A percentile compares a stretch with the other conserved stretches of the same genome.
Evolutionary conservation across 176 grass and related monocot species (phyloP).

Genomic region (Eragrostis nindensis): DNA sequence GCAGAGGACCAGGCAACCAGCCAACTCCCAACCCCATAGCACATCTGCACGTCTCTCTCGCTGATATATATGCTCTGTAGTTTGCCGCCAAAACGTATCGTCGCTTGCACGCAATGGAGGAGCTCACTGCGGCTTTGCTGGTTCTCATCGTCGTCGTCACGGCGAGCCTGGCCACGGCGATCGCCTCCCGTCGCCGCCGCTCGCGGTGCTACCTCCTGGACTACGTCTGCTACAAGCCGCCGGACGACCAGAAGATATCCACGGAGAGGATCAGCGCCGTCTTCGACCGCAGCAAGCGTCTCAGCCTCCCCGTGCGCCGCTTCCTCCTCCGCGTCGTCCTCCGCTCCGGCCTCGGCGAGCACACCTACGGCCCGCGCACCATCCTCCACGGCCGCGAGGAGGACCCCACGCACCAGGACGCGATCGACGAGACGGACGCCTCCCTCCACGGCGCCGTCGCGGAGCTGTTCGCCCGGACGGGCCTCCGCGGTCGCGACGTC

Average conservation of each 20-base stretch:
- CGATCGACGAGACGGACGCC: slow-evolving; percentile 58
- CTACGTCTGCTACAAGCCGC: slow-evolving; percentile 60
- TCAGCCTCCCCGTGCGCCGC: slow-evolving; percentile 28
- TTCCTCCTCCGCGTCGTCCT: slow-evolving; percentile 61
- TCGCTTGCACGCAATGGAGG: too few species aligned
- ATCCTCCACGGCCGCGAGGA: slow-evolving; percentile 41
- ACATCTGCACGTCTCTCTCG: too few species aligned
- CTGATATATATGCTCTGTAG: too few species aligned
- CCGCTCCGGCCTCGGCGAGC: slow-evolving; percentile 64
- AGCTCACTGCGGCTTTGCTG: too few species aligned
- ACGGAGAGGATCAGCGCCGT: slow-evolving; percentile 33
- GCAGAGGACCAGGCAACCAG: too few species aligned
- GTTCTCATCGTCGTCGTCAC: too few species aligned
- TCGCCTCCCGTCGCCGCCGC: not conserved
- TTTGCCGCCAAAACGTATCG: too few species aligned
- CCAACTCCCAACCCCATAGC: too few species aligned
- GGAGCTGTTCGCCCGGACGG: too few species aligned
- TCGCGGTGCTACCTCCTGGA: slow-evolving; percentile 66
- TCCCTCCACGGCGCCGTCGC: slow-evolving; percentile 36
- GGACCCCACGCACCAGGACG: slow-evolving; percentile 44
- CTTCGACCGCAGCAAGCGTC: slow-evolving; percentile 35
- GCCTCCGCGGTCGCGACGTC: too few species aligned
- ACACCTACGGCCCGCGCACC: slow-evolving; percentile 56
- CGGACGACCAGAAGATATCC: slow-evolving; percentile 40
- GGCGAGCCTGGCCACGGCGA: not conserved